A percentile compares a stretch with the other conserved stretches of the same genome.
phyloP scores from a whole-genome alignment of 2,329 filamentous ascomycete genomes.

The Elsinoe perseae region DNA sequence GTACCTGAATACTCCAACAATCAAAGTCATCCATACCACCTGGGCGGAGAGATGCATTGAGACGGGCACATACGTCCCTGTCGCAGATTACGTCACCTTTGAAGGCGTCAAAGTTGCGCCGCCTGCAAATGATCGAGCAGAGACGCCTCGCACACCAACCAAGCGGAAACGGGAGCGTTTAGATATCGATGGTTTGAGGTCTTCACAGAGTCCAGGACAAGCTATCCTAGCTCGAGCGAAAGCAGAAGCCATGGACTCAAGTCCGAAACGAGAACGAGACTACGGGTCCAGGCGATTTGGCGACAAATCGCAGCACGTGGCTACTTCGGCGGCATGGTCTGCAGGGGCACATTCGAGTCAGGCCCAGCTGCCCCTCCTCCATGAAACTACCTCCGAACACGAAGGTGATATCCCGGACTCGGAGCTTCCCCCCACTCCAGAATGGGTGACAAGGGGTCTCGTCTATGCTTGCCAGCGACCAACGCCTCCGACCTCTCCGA shows the following conservation, averaged over 20 bases:
- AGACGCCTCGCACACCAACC: constrained; percentile 17
- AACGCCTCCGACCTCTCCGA: constrained; percentile 62
- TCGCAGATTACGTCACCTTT: constrained; percentile 46
- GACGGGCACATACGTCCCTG: constrained; percentile 37
- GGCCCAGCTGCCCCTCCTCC: constrained; percentile 44
- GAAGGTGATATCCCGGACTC: constrained; percentile 44
- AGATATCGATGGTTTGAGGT: constrained; percentile 17
- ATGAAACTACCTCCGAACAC: constrained; percentile 70
- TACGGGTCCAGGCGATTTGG: constrained; percentile 28
- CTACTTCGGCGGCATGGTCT: constrained; percentile 19
- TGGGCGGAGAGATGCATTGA: constrained; percentile 47
- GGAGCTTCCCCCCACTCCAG: constrained; percentile 58
- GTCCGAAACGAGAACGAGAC: background rate
- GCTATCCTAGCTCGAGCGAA: constrained; percentile 47
- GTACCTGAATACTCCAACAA: constrained; percentile 18
- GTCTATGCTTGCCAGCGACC: constrained; percentile 75
- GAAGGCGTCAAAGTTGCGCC: constrained; percentile 35
- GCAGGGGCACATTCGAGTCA: constrained; percentile 5
- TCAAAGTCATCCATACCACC: constrained; percentile 46
- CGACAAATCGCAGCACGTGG: constrained; percentile 24
- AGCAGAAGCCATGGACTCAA: constrained; percentile 27
- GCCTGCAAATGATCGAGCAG: constrained; percentile 27
- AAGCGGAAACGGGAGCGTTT: constrained; percentile 4
- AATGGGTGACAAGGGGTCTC: constrained; percentile 56
- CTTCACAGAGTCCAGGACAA: constrained; percentile 22